A percentile compares a stretch with the other conserved stretches of the same genome.
These are phyloP conservation scores for Aspergillus thermomutatus DNA, from an alignment of 2,329 filamentous ascomycete genomes.

Conservation along the genomic window DNA sequence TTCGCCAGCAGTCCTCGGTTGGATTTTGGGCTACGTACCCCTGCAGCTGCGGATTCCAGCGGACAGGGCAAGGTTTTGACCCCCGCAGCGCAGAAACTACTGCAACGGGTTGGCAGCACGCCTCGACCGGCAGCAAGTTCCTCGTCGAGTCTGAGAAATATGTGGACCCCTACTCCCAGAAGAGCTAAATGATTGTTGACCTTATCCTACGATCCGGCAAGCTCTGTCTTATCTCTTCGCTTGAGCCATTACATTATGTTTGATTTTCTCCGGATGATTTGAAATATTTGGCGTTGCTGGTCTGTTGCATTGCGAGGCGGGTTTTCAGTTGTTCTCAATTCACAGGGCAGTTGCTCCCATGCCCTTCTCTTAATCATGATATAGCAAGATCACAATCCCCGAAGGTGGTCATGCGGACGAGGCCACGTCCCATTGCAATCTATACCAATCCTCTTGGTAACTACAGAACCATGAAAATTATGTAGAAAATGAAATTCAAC, in stretches of 20 bases:
- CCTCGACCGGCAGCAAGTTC: conserved; percentile 20
- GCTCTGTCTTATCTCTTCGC: background rate
- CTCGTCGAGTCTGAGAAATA: conserved; percentile 27
- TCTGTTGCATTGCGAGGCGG: background rate
- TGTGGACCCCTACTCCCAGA: conserved; percentile 40
- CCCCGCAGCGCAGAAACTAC: conserved; percentile 42
- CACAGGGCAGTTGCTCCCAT: background rate
- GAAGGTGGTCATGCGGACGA: background rate
- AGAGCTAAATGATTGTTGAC: conserved; percentile 17
- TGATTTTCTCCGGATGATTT: background rate
- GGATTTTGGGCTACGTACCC: conserved; percentile 29
- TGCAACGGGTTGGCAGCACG: conserved; percentile 38
- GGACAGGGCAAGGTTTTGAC: conserved; percentile 36
- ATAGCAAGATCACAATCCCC: background rate
- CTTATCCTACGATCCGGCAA: background rate
- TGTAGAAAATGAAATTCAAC: background rate
- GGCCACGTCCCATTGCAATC: background rate
- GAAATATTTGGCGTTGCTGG: background rate
- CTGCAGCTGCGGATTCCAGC: conserved; percentile 17
- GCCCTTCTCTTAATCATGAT: background rate
- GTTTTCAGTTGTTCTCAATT: background rate
- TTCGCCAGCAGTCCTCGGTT: conserved; percentile 41
- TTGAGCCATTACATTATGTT: background rate
- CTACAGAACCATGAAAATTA: background rate
- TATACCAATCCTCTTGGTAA: background rate